Evolutionary conservation across 352 stramenopile species (phyloP).

Genomic region (Phytopythium chamaehyphon): DNA sequence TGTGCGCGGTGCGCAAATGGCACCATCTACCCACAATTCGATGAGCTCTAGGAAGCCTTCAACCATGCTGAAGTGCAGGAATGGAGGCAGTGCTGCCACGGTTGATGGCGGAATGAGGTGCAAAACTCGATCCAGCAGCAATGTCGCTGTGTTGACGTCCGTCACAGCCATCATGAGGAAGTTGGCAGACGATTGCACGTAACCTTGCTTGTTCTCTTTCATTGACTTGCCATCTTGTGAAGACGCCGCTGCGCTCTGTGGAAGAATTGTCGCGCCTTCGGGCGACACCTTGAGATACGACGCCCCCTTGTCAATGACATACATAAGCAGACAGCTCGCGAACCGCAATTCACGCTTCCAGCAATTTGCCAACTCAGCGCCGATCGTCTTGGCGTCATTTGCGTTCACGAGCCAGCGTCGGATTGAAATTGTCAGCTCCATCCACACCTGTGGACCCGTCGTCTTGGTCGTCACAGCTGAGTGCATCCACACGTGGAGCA

Average conservation of each 20-base stretch:
- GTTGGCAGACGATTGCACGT: slow-evolving; percentile 62
- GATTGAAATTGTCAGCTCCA: slow-evolving; percentile 77
- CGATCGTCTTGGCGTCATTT: slow-evolving; percentile 52
- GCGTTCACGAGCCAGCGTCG: slow-evolving; percentile 72
- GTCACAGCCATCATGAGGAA: slow-evolving; percentile 67
- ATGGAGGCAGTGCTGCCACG: slow-evolving; percentile 54
- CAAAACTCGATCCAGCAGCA: slow-evolving; percentile 76
- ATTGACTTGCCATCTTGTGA: slow-evolving; percentile 27
- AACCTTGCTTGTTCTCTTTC: slow-evolving; percentile 61
- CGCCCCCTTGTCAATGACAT: slow-evolving; percentile 70
- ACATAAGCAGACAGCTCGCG: slow-evolving; percentile 78
- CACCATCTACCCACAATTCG: slow-evolving; percentile 75
- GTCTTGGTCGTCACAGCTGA: slow-evolving; percentile 53
- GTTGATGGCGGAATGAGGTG: slow-evolving; percentile 74
- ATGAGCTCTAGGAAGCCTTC: slow-evolving; percentile 74
- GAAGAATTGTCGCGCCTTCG: slow-evolving; percentile 52
- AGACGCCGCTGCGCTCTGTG: slow-evolving; percentile 13
- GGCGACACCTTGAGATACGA: slow-evolving; percentile 63
- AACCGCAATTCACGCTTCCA: slow-evolving; percentile 84
- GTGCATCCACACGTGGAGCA: slow-evolving; percentile 87
- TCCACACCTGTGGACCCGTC: slow-evolving; percentile 64
- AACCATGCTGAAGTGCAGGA: slow-evolving; percentile 66
- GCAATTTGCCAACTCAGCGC: slow-evolving; percentile 68
- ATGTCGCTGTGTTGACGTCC: slow-evolving; percentile 53
- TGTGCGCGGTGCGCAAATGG: slow-evolving; percentile 57